These are phyloP conservation scores for Blastobotrys aristatus DNA, from an alignment of 1,139 yeast genomes.

Conservation along the genomic window DNA sequence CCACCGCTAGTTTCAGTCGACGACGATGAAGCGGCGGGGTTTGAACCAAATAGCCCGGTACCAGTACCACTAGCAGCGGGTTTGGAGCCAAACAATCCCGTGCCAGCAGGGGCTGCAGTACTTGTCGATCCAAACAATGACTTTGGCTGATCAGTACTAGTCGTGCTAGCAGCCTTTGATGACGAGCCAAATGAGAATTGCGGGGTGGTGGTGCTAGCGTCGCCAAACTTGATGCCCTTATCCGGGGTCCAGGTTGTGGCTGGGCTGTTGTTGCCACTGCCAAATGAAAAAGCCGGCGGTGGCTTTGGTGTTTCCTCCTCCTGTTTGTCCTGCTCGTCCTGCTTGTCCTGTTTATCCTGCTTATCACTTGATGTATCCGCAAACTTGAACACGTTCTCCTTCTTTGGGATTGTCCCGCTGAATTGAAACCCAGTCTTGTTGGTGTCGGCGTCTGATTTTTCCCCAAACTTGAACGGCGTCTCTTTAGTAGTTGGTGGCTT, in stretches of 20 bases:
- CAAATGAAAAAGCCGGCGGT: constrained; percentile 15
- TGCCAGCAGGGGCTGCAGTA: background rate
- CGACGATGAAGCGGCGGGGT: background rate
- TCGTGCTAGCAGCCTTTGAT: background rate
- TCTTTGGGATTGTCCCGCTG: constrained; percentile 2
- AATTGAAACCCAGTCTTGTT: constrained; percentile 16
- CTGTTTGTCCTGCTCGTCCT: constrained; percentile 21
- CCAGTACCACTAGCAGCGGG: background rate
- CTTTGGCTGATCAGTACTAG: background rate
- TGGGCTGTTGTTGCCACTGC: background rate
- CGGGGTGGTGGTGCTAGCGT: constrained; percentile 3
- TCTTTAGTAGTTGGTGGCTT: constrained; percentile 21
- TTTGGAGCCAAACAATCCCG: constrained; percentile 6
- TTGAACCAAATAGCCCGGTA: background rate
- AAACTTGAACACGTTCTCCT: constrained; percentile 15
- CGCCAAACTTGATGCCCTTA: constrained; percentile 34
- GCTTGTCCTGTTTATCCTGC: constrained; percentile 14
- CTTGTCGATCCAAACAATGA: background rate
- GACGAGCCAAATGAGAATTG: constrained; percentile 8
- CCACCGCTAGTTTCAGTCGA: background rate
- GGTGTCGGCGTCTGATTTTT: constrained; percentile 11
- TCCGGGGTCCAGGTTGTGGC: constrained; percentile 33
- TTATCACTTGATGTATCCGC: constrained; percentile 18
- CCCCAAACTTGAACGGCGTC: constrained; percentile 21
- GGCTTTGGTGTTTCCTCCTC: constrained; percentile 1